Percentiles rank a stretch among this genome's conserved stretches.
Evolutionary conservation across 306 rosid species (phyloP).

Genomic region (Medicago arabica): DNA sequence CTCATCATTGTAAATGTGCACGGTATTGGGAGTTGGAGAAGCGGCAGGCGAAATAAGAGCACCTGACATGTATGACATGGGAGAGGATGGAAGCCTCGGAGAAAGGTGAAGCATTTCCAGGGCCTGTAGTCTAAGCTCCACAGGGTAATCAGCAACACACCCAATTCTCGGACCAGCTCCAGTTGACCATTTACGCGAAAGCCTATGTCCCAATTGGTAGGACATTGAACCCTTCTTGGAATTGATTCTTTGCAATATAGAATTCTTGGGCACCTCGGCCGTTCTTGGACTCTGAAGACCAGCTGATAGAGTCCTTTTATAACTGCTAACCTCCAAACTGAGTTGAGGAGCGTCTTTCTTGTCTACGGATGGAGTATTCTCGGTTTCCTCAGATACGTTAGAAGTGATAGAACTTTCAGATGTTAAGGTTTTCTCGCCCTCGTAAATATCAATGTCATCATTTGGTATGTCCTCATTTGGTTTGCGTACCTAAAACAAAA

Average conservation of each 20-base stretch:
- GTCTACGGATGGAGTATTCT: constrained; percentile 43
- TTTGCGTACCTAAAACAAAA: constrained; percentile 61
- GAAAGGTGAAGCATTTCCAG: constrained; percentile 81
- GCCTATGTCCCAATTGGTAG: constrained; percentile 84
- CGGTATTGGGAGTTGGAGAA: constrained; percentile 28
- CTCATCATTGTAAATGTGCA: constrained; percentile 31
- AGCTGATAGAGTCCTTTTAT: constrained; percentile 82
- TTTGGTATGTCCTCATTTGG: constrained; percentile 63
- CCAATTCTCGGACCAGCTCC: constrained; percentile 99
- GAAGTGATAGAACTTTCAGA: constrained; percentile 32
- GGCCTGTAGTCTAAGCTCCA: constrained; percentile 79
- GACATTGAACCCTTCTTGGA: constrained; percentile 78
- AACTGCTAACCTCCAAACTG: constrained; percentile 36
- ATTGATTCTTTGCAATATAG: constrained; percentile 82
- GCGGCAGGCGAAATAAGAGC: constrained; percentile 53
- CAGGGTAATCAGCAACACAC: constrained; percentile 91
- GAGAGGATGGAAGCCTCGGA: constrained; percentile 65
- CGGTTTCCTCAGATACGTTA: constrained; percentile 44
- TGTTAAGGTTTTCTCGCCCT: constrained; percentile 36
- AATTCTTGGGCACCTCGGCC: constrained; percentile 70
- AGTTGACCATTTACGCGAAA: constrained; percentile 81
- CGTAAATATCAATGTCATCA: constrained; percentile 64
- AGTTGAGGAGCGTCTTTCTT: constrained; percentile 43
- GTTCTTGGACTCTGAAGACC: constrained; percentile 94
- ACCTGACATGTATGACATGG: constrained; percentile 44